These are phyloP conservation scores for Xylaria bambusicola DNA, from an alignment of 495 filamentous ascomycete genomes.

Conservation along the genomic window DNA sequence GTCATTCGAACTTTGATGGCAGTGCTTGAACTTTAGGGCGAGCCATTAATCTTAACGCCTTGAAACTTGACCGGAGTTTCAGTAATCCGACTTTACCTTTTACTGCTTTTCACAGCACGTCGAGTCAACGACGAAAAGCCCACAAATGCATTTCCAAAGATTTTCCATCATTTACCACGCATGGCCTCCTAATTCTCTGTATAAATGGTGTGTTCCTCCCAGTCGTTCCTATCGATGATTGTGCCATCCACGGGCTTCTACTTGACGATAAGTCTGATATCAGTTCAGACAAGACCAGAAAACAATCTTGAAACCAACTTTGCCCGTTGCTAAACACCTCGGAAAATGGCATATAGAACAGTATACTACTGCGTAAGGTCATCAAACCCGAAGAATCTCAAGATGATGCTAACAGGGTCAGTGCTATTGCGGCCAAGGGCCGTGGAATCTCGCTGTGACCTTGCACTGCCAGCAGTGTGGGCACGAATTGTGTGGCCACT, in stretches of 20 bases:
- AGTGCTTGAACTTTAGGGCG: slow-evolving; percentile 2
- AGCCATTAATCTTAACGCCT: neutral
- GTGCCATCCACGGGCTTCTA: neutral
- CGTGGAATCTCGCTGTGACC: neutral
- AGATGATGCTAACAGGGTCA: neutral
- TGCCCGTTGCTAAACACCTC: neutral
- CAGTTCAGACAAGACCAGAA: neutral
- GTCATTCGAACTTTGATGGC: neutral
- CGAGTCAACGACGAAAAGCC: too few relatives aligned
- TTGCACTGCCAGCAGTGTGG: slow-evolving; percentile 7
- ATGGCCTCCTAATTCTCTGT: neutral
- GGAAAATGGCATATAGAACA: neutral
- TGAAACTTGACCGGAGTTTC: neutral
- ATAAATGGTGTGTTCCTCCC: slow-evolving; percentile 1
- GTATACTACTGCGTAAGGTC: slow-evolving; percentile 4
- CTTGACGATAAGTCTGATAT: neutral
- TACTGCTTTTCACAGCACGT: neutral
- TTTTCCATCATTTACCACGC: neutral
- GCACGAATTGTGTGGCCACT: neutral
- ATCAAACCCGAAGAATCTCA: neutral
- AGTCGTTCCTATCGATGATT: neutral
- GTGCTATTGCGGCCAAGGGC: slow-evolving; percentile 1
- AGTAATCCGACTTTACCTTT: neutral
- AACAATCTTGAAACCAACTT: neutral
- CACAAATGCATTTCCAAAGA: neutral